These are phyloP conservation scores for Paraphaeosphaeria sporulosa DNA, from an alignment of 2,329 filamentous ascomycete species.

Conservation along the genomic window DNA sequence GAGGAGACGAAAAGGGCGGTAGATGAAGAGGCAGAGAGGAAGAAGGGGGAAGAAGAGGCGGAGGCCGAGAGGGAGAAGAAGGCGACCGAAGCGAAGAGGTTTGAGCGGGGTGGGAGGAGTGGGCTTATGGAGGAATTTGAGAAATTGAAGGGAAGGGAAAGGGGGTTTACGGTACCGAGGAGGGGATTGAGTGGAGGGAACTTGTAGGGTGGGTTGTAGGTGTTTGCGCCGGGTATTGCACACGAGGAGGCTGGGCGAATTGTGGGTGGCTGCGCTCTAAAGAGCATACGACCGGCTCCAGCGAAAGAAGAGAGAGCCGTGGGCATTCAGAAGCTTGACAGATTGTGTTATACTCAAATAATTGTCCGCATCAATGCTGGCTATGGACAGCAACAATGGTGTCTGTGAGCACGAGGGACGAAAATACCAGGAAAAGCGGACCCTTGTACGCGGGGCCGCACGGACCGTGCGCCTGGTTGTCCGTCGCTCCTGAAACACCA, in stretches of 20 bases:
- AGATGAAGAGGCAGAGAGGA: not conserved
- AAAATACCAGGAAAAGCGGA: slow-evolving; percentile 2
- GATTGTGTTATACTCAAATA: too few species aligned
- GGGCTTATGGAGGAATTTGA: slow-evolving; percentile 2
- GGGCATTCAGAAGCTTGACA: not conserved
- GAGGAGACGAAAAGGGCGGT: not conserved
- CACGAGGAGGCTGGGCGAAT: too few species aligned
- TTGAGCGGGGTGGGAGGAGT: not conserved
- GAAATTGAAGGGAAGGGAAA: not conserved
- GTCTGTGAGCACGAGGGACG: not conserved
- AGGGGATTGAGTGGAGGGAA: not conserved
- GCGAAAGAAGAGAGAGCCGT: not conserved
- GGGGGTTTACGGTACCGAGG: slow-evolving; percentile 10
- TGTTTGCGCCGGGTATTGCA: too few species aligned
- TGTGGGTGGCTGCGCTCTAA: too few species aligned
- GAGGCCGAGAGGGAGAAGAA: slow-evolving; percentile 4
- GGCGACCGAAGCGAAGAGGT: not conserved
- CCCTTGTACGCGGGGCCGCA: slow-evolving; percentile 1
- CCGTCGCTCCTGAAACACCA: slow-evolving; percentile 14
- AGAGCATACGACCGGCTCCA: too few species aligned
- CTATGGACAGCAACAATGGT: not conserved
- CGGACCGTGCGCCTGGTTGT: slow-evolving; percentile 1
- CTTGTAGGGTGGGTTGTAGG: too few species aligned
- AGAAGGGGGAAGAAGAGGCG: not conserved
- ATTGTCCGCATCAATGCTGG: too few species aligned